These are phyloP conservation scores for Amauroascus niger DNA, from an alignment of 2,329 filamentous ascomycete genomes.

Conservation along the genomic window DNA sequence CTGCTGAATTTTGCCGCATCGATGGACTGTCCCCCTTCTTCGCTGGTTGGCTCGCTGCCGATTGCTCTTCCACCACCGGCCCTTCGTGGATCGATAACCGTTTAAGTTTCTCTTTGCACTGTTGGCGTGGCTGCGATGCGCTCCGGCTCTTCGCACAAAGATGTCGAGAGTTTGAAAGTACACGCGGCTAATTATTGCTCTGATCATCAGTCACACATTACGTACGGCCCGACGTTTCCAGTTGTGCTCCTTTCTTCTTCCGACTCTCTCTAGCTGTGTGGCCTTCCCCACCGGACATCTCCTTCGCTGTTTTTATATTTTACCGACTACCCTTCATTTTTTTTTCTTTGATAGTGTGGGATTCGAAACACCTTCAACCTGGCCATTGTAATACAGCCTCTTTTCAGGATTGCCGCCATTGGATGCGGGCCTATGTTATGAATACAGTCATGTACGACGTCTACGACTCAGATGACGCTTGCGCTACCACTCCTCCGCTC, in stretches of 20 bases:
- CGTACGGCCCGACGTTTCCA: neutral
- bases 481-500: slow-evolving; percentile 31
- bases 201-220: neutral
- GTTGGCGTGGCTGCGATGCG: neutral
- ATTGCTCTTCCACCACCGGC: neutral
- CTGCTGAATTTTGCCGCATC: slow-evolving; percentile 1
- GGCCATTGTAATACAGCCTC: neutral
- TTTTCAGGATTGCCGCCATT: neutral
- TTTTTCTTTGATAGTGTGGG: neutral
- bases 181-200: neutral
- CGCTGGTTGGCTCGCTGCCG: neutral
- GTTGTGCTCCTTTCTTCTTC: neutral
- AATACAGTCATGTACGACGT: slow-evolving; percentile 27
- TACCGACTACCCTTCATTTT: too few relatives aligned
- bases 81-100: neutral
- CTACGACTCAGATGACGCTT: slow-evolving; percentile 36
- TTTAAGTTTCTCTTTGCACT: neutral
- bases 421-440: slow-evolving; percentile 6
- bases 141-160: neutral
- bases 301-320: neutral
- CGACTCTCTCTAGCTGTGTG: neutral
- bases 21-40: neutral
- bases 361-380: neutral
- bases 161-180: neutral
- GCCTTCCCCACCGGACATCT: neutral